phyloP scores from a whole-genome alignment of 2,329 filamentous ascomycete species.

The Tolypocladium ovalisporum region DNA sequence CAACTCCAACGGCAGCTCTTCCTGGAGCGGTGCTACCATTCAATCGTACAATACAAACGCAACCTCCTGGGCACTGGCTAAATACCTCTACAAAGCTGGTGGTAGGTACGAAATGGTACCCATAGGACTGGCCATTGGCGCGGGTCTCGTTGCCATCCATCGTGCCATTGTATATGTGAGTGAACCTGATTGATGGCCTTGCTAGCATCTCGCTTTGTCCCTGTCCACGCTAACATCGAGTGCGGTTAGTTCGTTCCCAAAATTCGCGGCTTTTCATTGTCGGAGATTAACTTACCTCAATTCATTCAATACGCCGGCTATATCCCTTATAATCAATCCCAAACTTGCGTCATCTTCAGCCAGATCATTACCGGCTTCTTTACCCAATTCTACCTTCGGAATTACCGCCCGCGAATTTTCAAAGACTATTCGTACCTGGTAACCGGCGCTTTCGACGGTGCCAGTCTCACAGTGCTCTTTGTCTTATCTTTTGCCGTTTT shows the following conservation, averaged over 20 bases:
- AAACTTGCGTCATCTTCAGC: constrained; percentile 29
- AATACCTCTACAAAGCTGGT: neutral
- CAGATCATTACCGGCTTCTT: constrained; percentile 34
- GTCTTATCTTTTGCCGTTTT: neutral
- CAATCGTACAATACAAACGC: neutral
- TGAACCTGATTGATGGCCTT: neutral
- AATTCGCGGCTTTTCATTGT: neutral
- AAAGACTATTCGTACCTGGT: constrained; percentile 42
- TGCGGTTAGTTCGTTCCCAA: neutral
- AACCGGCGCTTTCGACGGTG: constrained; percentile 42
- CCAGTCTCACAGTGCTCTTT: constrained; percentile 18
- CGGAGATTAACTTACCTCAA: neutral
- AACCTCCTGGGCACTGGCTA: neutral
- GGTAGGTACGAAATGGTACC: neutral
- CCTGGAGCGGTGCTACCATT: neutral
- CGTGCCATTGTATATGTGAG: neutral
- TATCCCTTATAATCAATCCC: neutral
- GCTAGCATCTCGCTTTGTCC: neutral
- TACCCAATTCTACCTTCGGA: constrained; percentile 39
- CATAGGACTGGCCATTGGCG: neutral
- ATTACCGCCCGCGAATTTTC: constrained; percentile 39
- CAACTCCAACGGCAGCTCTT: neutral
- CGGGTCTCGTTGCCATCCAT: neutral
- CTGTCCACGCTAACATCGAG: neutral
- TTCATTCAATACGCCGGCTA: neutral